These are phyloP conservation scores for Fusarium dimerum DNA, from an alignment of 2,329 filamentous ascomycete species.

Conservation along the genomic window DNA sequence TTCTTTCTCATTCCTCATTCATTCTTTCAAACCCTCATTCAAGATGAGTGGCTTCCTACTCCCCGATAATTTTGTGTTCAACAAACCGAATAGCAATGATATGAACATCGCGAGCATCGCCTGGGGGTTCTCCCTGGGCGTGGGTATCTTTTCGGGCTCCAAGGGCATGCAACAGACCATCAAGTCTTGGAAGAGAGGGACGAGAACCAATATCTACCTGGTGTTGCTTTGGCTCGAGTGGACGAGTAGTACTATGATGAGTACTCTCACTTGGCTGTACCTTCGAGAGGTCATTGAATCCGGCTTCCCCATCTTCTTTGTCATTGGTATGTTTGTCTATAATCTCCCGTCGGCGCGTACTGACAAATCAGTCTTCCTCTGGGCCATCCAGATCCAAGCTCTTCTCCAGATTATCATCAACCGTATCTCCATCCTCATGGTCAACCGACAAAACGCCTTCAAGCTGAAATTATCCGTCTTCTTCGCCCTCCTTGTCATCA, in stretches of 20 bases:
- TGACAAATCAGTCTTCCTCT: slow-evolving; percentile 30
- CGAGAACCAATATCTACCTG: slow-evolving; percentile 24
- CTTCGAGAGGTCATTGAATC: slow-evolving; percentile 24
- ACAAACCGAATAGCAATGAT: slow-evolving; percentile 21
- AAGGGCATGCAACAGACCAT: slow-evolving; percentile 24
- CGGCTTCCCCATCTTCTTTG: slow-evolving; percentile 34
- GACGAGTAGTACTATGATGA: slow-evolving; percentile 26
- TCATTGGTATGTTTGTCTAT: slow-evolving; percentile 20
- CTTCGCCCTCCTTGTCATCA: slow-evolving; percentile 44
- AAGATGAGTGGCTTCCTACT: slow-evolving; percentile 27
- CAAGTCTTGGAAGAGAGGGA: slow-evolving; percentile 17
- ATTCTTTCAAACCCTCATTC: background rate
- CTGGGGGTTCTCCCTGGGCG: slow-evolving; percentile 29
- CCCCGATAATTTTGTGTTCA: slow-evolving; percentile 18
- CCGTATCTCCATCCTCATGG: slow-evolving; percentile 47
- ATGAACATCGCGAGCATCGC: slow-evolving; percentile 32
- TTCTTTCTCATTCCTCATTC: background rate
- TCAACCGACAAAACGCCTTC: slow-evolving; percentile 35
- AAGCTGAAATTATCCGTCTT: slow-evolving; percentile 47
- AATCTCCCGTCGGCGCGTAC: background rate
- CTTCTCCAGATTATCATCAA: slow-evolving; percentile 56
- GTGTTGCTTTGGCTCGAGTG: slow-evolving; percentile 25
- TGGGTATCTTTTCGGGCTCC: slow-evolving; percentile 25
- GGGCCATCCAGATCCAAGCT: slow-evolving; percentile 41
- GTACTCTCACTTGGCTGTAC: slow-evolving; percentile 28